A percentile compares a stretch with the other conserved stretches of the same genome.
phyloP scores from a whole-genome alignment of 495 filamentous ascomycete species.

The Trypethelium eluteriae region DNA sequence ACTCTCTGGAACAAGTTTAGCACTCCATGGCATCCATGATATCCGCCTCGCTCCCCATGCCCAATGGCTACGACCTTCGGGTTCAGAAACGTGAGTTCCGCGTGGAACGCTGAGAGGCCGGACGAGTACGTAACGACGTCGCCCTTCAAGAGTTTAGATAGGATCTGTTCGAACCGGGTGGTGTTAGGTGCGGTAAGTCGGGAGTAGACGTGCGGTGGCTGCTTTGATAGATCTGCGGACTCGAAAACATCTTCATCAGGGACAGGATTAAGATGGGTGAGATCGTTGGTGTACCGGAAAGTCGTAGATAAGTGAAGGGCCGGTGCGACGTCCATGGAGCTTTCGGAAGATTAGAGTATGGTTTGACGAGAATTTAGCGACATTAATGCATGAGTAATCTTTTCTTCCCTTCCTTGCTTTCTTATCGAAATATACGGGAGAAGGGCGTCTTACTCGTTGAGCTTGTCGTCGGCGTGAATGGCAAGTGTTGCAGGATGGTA shows the following conservation, averaged over 20 bases:
- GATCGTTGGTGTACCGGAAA: slow-evolving; percentile 69
- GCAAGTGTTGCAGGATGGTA: slow-evolving; percentile 56
- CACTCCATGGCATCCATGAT: slow-evolving; percentile 90
- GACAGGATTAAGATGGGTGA: slow-evolving; percentile 48
- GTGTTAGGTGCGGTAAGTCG: slow-evolving; percentile 65
- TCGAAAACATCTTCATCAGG: slow-evolving; percentile 35
- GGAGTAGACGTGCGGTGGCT: slow-evolving; percentile 61
- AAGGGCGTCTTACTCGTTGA: slow-evolving; percentile 40
- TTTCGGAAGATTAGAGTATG: slow-evolving; percentile 8
- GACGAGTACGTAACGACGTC: slow-evolving; percentile 69
- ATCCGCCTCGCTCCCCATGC: slow-evolving; percentile 46
- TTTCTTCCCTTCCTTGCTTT: no score
- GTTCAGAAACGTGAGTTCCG: slow-evolving; percentile 65
- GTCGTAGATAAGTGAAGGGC: slow-evolving; percentile 82
- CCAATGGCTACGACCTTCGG: slow-evolving; percentile 71
- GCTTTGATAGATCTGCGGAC: slow-evolving; percentile 8
- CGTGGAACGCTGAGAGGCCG: slow-evolving; percentile 82
- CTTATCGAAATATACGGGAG: neutral
- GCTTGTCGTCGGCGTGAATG: slow-evolving; percentile 79
- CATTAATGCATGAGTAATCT: neutral
- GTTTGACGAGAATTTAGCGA: neutral
- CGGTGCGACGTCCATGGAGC: slow-evolving; percentile 68
- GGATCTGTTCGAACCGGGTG: slow-evolving; percentile 74
- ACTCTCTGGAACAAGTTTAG: slow-evolving; percentile 62
- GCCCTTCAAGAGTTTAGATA: slow-evolving; percentile 62